Percentiles rank a stretch among this genome's conserved stretches.
Evolutionary conservation across 306 rosid genomes (phyloP).

Genomic region (Inga leiocalycina): DNA sequence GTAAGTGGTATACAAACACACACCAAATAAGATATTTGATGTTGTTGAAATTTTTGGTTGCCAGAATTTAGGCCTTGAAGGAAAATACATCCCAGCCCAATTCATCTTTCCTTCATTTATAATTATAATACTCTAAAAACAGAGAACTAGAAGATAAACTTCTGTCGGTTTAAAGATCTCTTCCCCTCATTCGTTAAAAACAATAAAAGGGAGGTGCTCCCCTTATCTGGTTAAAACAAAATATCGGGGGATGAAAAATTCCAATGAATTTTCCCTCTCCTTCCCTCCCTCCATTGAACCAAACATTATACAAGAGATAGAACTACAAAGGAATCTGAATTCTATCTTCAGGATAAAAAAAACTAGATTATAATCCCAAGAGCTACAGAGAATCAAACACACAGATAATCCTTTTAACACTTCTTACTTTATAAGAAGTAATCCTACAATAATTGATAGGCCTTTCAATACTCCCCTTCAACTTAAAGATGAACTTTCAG

Average conservation of each 20-base stretch:
- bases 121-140: not conserved
- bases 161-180: not conserved
- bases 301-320: no score
- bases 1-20: no score
- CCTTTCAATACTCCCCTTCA: not conserved
- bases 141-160: not conserved
- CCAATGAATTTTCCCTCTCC: no score
- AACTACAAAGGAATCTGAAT: not conserved
- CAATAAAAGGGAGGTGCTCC: not conserved
- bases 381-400: not conserved
- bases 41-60: not conserved
- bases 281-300: no score
- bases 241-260: no score
- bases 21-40: not conserved
- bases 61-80: not conserved
- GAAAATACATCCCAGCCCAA: not conserved
- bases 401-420: not conserved
- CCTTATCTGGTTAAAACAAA: no score
- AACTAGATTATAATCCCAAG: not conserved
- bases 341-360: not conserved
- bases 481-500: not conserved
- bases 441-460: not conserved
- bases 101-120: no score
- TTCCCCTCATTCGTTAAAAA: not conserved
- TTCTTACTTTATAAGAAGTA: not conserved